Evolutionary conservation across 768 basidiomycete genomes (phyloP), one percentile per base, ranked within the genome.

Genomic region (Boletus vermiculosoides): DNA sequence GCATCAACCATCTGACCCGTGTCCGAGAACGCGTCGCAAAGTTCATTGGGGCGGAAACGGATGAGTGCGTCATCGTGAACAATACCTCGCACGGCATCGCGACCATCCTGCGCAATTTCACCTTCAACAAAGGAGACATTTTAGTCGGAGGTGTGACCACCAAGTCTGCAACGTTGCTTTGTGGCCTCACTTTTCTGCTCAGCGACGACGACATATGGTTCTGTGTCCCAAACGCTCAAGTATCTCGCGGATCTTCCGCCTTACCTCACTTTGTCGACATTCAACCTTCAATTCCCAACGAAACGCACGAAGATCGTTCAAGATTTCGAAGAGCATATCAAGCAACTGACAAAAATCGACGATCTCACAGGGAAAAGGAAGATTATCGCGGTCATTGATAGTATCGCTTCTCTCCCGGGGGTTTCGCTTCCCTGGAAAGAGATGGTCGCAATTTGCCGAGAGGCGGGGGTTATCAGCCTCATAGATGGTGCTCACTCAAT

Each of bases 401-500:
- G 76, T 33, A 86, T 94, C 46, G 70, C 75, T 4, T 81, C 87
- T 10, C 76, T 74, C 36, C 90, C 90, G 1, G 89, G 85, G 0
- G 76, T 80, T 7, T 66, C 74, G 3, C 71, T 88, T 55, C 91
- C 91, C 1, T 92, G 89, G 91, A 75, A 84, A 67, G 80, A 82
- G 56, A 78, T 92, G 69, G 83, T 87, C 1, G 67, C 76, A 4
- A 73, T 90, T n/a, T 87, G 86, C 66, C 76, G 78, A 51, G 78
- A 85, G 58, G 82, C 85, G 39, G 82, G 82, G 0, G 78, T 86
- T 0, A 80, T 81, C 70, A 86, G 80, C 33, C 61, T 94, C n/a
- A 71, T 94, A 15, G 92, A 94, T 63, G 92, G 81, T 2, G 91
- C 91, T 7, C 91, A 93, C 64, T 81, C 83, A 4, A 80, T 93